Evolutionary conservation across 2,329 filamentous ascomycete species (phyloP).

Genomic region (Fusarium buharicum): DNA sequence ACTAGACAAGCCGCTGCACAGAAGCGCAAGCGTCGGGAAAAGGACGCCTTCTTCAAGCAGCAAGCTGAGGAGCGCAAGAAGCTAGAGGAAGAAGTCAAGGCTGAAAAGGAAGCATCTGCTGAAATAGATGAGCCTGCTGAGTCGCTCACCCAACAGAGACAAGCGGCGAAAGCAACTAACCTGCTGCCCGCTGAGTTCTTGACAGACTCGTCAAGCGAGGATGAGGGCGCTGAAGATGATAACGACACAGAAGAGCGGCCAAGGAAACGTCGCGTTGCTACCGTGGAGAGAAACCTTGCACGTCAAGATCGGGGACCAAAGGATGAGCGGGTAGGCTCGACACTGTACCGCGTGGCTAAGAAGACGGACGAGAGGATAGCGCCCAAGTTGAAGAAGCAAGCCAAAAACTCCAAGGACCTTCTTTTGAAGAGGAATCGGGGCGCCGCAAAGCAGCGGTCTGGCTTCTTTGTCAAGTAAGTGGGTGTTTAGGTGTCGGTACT

Average conservation of each 20-base stretch:
- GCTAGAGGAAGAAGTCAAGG: constrained; percentile 42
- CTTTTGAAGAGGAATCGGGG: constrained; percentile 59
- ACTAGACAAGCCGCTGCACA: constrained; percentile 60
- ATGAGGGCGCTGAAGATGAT: constrained; percentile 49
- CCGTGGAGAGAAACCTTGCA: constrained; percentile 52
- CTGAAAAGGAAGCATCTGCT: constrained; percentile 28
- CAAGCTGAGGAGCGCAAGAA: constrained; percentile 64
- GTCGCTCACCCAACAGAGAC: constrained; percentile 33
- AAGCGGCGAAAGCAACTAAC: constrained; percentile 54
- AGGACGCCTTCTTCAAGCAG: constrained; percentile 64
- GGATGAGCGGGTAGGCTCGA: constrained; percentile 63
- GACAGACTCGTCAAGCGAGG: constrained; percentile 61
- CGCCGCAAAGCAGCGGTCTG: constrained; percentile 50
- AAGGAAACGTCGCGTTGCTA: constrained; percentile 59
- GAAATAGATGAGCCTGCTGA: constrained; percentile 21
- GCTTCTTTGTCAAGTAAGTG: constrained; percentile 55
- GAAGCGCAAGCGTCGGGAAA: constrained; percentile 66
- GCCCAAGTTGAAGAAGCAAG: constrained; percentile 58
- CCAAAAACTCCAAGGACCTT: constrained; percentile 55
- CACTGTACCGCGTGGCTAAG: constrained; percentile 62
- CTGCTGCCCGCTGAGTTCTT: constrained; percentile 65
- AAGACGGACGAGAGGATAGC: constrained; percentile 60
- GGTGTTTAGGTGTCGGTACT: neutral
- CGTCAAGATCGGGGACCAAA: constrained; percentile 53
- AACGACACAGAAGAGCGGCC: constrained; percentile 41